Conservation (phyloP, 192 early-diverging fungal species). For the Umbelopsis isabellina region DNA sequence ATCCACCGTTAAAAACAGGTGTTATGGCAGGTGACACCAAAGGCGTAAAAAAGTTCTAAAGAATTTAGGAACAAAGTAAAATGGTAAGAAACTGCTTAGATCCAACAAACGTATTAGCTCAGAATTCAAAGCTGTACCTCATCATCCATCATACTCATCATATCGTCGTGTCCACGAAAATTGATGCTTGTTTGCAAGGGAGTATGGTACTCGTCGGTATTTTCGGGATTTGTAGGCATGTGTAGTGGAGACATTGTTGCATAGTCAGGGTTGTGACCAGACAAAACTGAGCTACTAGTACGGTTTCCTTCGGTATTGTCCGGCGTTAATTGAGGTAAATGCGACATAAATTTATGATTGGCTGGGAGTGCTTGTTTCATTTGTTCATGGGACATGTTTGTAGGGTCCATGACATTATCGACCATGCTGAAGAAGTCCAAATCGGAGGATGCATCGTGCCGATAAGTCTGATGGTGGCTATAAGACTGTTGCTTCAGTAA, state of each 20-base stretch:
- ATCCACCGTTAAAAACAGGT: conserved; percentile 46
- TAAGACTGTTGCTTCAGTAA: conserved; percentile 12
- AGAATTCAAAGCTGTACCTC: conserved; percentile 6
- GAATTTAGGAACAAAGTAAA: conserved; percentile 6
- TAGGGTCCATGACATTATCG: conserved; percentile 3
- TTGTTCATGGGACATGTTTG: neutral
- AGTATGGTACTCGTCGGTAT: conserved; percentile 22
- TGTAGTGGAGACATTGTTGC: conserved; percentile 40
- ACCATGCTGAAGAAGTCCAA: conserved; percentile 35
- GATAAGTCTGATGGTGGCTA: neutral
- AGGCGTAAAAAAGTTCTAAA: conserved; percentile 59
- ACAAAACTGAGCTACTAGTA: conserved; percentile 26
- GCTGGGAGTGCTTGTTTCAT: neutral
- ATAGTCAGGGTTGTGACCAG: conserved; percentile 36
- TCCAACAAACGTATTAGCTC: neutral
- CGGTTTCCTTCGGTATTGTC: conserved; percentile 26
- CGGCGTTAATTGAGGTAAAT: conserved; percentile 33
- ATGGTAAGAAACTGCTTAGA: neutral
- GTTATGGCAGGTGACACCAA: conserved; percentile 75
- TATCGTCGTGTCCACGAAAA: conserved; percentile 8
- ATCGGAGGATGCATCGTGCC: neutral
- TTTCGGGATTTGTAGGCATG: conserved; percentile 24
- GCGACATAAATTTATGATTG: conserved; percentile 17
- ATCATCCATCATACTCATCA: conserved; percentile 3
- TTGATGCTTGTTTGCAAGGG: conserved; percentile 24